Evolutionary conservation across 192 early-diverging fungal species (phyloP).

Genomic region (Entophlyctis luteolus): DNA sequence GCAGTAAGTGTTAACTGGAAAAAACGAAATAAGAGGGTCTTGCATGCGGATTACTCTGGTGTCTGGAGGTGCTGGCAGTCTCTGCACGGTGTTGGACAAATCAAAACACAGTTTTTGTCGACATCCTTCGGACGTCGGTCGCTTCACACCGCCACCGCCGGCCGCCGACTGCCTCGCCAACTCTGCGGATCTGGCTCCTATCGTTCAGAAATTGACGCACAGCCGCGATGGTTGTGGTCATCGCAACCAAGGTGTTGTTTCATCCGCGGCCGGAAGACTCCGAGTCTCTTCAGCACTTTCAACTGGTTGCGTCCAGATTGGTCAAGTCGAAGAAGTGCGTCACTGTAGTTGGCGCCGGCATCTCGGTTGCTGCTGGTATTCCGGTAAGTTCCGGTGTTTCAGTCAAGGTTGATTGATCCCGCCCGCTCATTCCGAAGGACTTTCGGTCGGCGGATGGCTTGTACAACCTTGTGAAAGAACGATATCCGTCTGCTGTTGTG

Average conservation of each 20-base stretch:
- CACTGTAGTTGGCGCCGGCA: constrained; percentile 84
- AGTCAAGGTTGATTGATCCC: neutral
- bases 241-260: neutral
- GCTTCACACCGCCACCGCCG: too few relatives aligned
- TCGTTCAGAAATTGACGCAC: too few relatives aligned
- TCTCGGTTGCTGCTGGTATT: constrained; percentile 83
- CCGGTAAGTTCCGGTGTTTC: constrained; percentile 52
- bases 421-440: constrained; percentile 68
- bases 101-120: too few relatives aligned
- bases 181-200: too few relatives aligned
- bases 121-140: too few relatives aligned
- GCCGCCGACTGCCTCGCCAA: too few relatives aligned
- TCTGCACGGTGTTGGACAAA: too few relatives aligned
- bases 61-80: too few relatives aligned
- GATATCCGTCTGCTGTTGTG: constrained; percentile 66
- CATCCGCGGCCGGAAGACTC: neutral
- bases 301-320: constrained; percentile 23
- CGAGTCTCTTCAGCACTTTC: constrained; percentile 8
- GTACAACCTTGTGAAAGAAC: constrained; percentile 77
- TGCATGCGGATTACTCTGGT: too few relatives aligned
- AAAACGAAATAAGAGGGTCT: too few relatives aligned
- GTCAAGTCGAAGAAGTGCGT: constrained; percentile 38
- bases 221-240: constrained; percentile 17
- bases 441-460: constrained; percentile 79
- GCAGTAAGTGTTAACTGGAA: too few relatives aligned